A percentile compares a stretch with the other conserved stretches of the same genome.
Conservation (phyloP, 176 grass and related monocot species). For the Eleusine coracana region DNA sequence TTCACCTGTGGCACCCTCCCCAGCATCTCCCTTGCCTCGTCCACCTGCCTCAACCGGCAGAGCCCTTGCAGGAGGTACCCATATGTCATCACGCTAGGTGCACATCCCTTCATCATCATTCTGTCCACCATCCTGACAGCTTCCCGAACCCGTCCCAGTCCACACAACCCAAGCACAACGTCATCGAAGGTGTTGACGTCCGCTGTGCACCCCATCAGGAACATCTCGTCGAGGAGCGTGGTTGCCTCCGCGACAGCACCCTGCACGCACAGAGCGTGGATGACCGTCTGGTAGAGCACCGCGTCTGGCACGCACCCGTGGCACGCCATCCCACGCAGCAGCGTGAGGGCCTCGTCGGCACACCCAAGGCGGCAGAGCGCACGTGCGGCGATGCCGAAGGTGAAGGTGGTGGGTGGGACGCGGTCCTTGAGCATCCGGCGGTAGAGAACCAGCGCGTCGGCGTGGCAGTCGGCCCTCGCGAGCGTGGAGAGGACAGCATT, state of each 20-base stretch:
- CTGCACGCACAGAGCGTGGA: conserved; percentile 59
- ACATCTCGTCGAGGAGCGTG: conserved; percentile 85
- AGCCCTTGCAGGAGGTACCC: conserved; percentile 71
- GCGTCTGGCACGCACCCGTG: conserved; percentile 77
- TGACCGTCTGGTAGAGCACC: conserved; percentile 79
- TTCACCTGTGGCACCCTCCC: conserved; percentile 62
- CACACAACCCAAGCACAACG: conserved; percentile 62
- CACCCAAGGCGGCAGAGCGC: conserved; percentile 65
- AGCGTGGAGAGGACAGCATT: conserved; percentile 65
- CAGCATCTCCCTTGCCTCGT: conserved; percentile 63
- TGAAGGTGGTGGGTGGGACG: conserved; percentile 73
- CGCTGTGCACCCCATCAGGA: conserved; percentile 71
- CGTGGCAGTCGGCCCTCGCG: conserved; percentile 54
- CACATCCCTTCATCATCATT: conserved; percentile 68
- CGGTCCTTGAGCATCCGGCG: conserved; percentile 61
- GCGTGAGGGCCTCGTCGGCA: conserved; percentile 56
- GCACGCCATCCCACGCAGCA: conserved; percentile 75
- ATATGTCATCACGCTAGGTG: conserved; percentile 62
- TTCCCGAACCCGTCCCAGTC: conserved; percentile 48
- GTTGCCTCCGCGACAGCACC: conserved; percentile 58
- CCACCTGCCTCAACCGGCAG: conserved; percentile 56
- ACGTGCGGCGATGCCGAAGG: conserved; percentile 62
- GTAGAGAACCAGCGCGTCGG: conserved; percentile 54
- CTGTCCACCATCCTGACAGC: conserved; percentile 74
- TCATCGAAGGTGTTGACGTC: conserved; percentile 79